Base-by-base conservation (phyloP, 176 grass and related monocot species). In the Cenchrus americanus region DNA sequence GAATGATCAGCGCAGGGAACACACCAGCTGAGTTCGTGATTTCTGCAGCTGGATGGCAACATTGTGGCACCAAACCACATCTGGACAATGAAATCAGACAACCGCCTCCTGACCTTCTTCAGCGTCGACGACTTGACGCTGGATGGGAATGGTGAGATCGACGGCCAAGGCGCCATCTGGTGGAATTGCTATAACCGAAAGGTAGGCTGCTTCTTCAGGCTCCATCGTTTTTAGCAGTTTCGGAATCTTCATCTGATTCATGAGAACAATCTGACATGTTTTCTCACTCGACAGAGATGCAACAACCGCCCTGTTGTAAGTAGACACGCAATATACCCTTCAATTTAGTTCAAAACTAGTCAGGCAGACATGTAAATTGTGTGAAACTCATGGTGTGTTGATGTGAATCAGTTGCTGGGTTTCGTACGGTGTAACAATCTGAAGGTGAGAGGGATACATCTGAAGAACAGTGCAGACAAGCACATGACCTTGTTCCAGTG, bases 81-180 rank as follows among this genome's bases (percentile, higher is more conserved):
- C 5, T 97, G 95, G 94, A 85, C 90, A 14, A 59, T 59, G 3
- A 10, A 78, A 40, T 5, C 18, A 19, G 69, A 21, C 41, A 91
- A 68, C 71, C 34, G 34, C 34, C 44, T 97, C 19, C 3, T 97
- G 14, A 82, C 88, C 22, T 86, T 97, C 71, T 43, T 32, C 48
- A 15, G 34, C 1, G 40, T 91, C 5, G 50, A 89, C 61, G 30
- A 74, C 54, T 53, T 97, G 46, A 89, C 77, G 1, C 0, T 94
- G 22, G 18, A 83, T 5, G 95, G 95, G 7, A 22, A 7, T 1
- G 95, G 95, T 12, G 54, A 76, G 73, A 91, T 97, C 44, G 88
- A 94, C 5, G 92, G 92, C 46, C 79, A 48, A 30, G 95, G 95
- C 10, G 40, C 86, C 63, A 70, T 91, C 12, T 97, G 92, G 92